phyloP scores from a whole-genome alignment of 2,329 filamentous ascomycete species.

The Nannizziopsis barbatae region DNA sequence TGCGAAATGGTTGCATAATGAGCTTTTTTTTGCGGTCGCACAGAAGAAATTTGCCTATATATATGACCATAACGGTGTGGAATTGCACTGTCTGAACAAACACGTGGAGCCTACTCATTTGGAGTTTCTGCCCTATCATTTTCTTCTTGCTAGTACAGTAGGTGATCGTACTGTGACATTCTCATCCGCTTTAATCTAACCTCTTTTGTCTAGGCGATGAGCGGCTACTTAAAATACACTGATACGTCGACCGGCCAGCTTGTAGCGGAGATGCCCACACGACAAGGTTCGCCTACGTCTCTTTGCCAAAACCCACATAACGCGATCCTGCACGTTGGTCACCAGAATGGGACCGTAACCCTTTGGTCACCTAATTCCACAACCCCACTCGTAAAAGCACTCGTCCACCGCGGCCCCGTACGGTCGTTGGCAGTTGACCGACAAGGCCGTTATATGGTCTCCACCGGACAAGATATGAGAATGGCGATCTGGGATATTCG shows the following conservation, averaged over 20 bases:
- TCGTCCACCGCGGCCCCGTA: constrained; percentile 82
- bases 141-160: constrained; percentile 75
- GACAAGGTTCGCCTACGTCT: constrained; percentile 70
- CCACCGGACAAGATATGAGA: constrained; percentile 74
- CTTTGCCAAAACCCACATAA: constrained; percentile 86
- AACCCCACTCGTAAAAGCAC: constrained; percentile 77
- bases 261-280: constrained; percentile 74
- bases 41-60: constrained; percentile 97
- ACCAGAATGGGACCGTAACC: constrained; percentile 89
- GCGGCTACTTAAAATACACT: constrained; percentile 82
- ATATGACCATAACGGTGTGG: constrained; percentile 81
- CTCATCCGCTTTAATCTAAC: background rate
- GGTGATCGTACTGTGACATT: constrained; percentile 28
- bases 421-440: constrained; percentile 74
- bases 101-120: constrained; percentile 86
- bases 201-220: constrained; percentile 48
- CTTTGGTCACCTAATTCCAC: constrained; percentile 90
- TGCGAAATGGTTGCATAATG: constrained; percentile 85
- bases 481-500: constrained; percentile 96
- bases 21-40: constrained; percentile 83
- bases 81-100: constrained; percentile 81
- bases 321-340: constrained; percentile 80
- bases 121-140: constrained; percentile 94
- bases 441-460: constrained; percentile 91
- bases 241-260: constrained; percentile 89